Evolutionary conservation across 2,329 filamentous ascomycete species (phyloP), one percentile per base, ranked within the genome.

Genomic region (Parafenestella ontariensis): DNA sequence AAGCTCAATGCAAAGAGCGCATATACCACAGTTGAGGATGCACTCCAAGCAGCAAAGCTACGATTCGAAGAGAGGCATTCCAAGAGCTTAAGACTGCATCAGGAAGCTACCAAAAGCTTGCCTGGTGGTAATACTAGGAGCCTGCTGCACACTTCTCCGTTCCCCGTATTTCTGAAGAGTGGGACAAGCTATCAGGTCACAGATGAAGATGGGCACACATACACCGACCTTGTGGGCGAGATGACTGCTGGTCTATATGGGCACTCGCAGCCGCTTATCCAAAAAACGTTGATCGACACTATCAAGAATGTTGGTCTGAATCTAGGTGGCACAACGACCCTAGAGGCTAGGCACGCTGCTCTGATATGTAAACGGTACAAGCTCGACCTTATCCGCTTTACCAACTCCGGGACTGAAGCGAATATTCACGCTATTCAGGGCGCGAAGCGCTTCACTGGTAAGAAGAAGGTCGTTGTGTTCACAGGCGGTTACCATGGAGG

Each of bases 401-500:
- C 65, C 10, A 70, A 70, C 50, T 71, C 65, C 0, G 70, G 70
- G 9, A 71, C 69, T 1, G 67, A 71, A 54, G 66, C 68, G 2
- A 71, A 66, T 37, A 53, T 70, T 8, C 64, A 69, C 45, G 66
- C 69, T 4, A 53, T 72, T 3, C 55, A 56, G 29, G 67, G 58
- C 1, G 86, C 85, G 0, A 78, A 82, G 9, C 74, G 74, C 17
- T 84, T 76, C 41, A 82, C 78, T 0, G 70, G 72, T 0, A 79
- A 78, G 29, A 52, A 60, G 1, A 70, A 67, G 42, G 54, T 69
- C 1, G 65, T 84, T 0, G 82, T 83, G 3, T 86, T 85, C 50
- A 68, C 68, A 0, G 77, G 78, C 0, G 82, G 76, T 0, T 85
- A 85, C 55, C 83, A 86, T 61, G 84, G 85, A 2, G 83, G 82